A percentile compares a stretch with the other conserved stretches of the same genome.
phyloP scores from a whole-genome alignment of 1,284 basidiomycete genomes.

The Heterobasidion parviporum region DNA sequence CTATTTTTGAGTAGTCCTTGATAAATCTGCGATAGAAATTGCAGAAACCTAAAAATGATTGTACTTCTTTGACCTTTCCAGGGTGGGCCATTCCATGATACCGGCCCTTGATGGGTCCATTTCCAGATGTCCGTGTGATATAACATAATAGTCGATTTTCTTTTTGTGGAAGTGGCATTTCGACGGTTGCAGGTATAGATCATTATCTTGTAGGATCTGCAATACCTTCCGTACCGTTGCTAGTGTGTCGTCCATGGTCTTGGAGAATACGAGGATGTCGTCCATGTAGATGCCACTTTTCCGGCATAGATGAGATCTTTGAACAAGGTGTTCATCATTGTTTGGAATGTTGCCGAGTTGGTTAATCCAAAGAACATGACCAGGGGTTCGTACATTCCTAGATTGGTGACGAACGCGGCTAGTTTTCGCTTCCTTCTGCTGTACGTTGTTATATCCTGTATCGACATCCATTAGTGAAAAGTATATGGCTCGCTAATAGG shows the following conservation, averaged over 20 bases:
- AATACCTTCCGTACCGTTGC: neutral
- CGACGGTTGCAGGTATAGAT: neutral
- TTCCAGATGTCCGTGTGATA: neutral
- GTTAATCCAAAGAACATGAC: neutral
- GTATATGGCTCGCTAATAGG: neutral
- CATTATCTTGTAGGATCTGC: neutral
- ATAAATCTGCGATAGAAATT: neutral
- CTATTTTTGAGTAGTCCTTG: neutral
- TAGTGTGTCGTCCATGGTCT: neutral
- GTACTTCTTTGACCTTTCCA: neutral
- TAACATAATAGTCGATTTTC: neutral
- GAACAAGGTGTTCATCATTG: neutral
- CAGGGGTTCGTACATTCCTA: neutral
- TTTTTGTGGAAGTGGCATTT: neutral
- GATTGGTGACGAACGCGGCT: neutral
- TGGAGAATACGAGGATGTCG: neutral
- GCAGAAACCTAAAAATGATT: neutral
- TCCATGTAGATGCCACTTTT: neutral
- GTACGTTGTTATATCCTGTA: neutral
- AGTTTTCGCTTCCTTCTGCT: neutral
- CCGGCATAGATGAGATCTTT: neutral
- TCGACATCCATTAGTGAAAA: constrained; percentile 12
- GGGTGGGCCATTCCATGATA: neutral
- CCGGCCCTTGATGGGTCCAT: neutral
- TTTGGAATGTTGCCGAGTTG: neutral